Conservation (phyloP, 768 basidiomycete genomes). For the Rhodotorula diobovata region DNA sequence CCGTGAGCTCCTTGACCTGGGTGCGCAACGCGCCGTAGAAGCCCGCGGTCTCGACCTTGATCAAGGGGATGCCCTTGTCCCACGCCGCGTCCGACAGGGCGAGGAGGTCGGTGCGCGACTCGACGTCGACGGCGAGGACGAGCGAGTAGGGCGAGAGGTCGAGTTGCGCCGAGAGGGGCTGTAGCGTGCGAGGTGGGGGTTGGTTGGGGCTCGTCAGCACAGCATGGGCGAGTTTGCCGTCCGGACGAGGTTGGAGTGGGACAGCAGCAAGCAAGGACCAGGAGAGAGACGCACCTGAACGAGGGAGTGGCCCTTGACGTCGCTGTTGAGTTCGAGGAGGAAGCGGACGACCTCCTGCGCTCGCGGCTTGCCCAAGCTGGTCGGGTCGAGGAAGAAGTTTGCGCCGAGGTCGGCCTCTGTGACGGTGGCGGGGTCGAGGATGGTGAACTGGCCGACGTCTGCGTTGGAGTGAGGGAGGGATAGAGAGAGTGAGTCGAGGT, state of each 20-base stretch:
- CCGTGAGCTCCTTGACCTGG: slow-evolving; percentile 84
- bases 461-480: neutral
- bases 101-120: slow-evolving; percentile 56
- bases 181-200: slow-evolving; percentile 37
- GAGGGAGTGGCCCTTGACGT: slow-evolving; percentile 68
- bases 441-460: slow-evolving; percentile 87
- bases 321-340: slow-evolving; percentile 79
- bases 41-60: slow-evolving; percentile 76
- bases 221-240: no score
- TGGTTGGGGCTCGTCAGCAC: no score
- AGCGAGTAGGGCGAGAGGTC: slow-evolving; percentile 63
- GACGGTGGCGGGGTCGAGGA: slow-evolving; percentile 65
- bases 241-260: neutral
- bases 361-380: slow-evolving; percentile 73
- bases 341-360: slow-evolving; percentile 73
- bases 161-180: neutral
- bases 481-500: neutral
- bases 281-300: slow-evolving; percentile 39
- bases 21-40: slow-evolving; percentile 84
- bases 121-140: slow-evolving; percentile 79
- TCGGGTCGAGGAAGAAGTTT: slow-evolving; percentile 86
- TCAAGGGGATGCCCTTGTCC: slow-evolving; percentile 55
- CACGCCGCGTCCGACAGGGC: slow-evolving; percentile 51
- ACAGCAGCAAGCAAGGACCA: neutral
- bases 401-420: slow-evolving; percentile 77